Conservation (phyloP, 2,329 filamentous ascomycete species). For the Chalara sp. region DNA sequence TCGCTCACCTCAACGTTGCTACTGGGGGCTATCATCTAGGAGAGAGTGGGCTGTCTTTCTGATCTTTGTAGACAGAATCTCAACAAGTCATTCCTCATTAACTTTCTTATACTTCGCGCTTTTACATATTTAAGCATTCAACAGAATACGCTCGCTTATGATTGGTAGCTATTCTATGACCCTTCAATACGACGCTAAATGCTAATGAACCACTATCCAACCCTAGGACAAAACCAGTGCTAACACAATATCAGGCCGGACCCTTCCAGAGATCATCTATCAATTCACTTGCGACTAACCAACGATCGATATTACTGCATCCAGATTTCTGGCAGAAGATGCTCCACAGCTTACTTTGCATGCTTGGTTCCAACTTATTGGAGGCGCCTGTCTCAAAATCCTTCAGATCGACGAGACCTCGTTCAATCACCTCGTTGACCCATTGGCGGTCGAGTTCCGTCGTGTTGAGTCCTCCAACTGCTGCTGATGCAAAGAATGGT, state of each 20-base stretch:
- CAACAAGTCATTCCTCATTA: too few relatives aligned
- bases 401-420: constrained; percentile 20
- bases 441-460: constrained; percentile 6
- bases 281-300: constrained; percentile 14
- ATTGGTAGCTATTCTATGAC: too few relatives aligned
- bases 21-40: too few relatives aligned
- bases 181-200: too few relatives aligned
- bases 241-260: background rate
- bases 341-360: constrained; percentile 23
- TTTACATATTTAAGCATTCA: too few relatives aligned
- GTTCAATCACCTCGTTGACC: constrained; percentile 11
- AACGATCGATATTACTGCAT: constrained; percentile 13
- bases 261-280: background rate
- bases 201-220: too few relatives aligned
- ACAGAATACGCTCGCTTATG: too few relatives aligned
- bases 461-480: background rate
- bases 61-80: too few relatives aligned
- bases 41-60: too few relatives aligned
- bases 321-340: constrained; percentile 15
- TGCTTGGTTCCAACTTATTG: constrained; percentile 18
- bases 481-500: constrained; percentile 20
- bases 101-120: too few relatives aligned
- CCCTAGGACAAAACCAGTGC: too few relatives aligned
- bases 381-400: constrained; percentile 20
- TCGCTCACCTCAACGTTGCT: too few relatives aligned